phyloP scores from a whole-genome alignment of 1,284 basidiomycete species.

The Bjerkandera adusta region DNA sequence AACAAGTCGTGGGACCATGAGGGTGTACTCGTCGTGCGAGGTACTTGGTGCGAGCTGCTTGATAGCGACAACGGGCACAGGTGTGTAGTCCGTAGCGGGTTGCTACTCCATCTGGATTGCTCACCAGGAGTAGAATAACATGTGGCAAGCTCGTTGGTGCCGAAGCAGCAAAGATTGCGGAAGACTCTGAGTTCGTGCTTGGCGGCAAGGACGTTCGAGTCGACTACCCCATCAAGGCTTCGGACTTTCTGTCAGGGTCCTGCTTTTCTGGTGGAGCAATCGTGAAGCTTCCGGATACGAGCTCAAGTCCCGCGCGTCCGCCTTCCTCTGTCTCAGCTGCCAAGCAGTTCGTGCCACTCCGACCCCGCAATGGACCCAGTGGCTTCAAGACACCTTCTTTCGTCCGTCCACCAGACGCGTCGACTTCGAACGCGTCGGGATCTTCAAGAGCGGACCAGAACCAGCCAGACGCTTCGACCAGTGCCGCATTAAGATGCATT shows the following conservation, averaged over 20 bases:
- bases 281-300: slow-evolving; percentile 17
- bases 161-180: slow-evolving; percentile 39
- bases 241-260: slow-evolving; percentile 61
- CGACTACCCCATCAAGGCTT: slow-evolving; percentile 52
- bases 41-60: slow-evolving; percentile 44
- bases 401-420: slow-evolving; percentile 11
- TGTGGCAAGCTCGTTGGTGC: slow-evolving; percentile 25
- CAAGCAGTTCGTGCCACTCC: slow-evolving; percentile 47
- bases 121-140: slow-evolving; percentile 22
- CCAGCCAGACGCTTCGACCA: neutral
- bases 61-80: slow-evolving; percentile 60
- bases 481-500: neutral
- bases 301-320: slow-evolving; percentile 16
- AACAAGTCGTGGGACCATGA: slow-evolving; percentile 94
- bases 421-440: slow-evolving; percentile 9
- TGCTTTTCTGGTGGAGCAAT: slow-evolving; percentile 49
- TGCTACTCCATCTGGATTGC: slow-evolving; percentile 13
- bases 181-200: slow-evolving; percentile 57
- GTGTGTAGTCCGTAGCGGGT: slow-evolving; percentile 38
- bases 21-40: slow-evolving; percentile 58
- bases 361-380: slow-evolving; percentile 31
- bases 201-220: slow-evolving; percentile 71
- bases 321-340: slow-evolving; percentile 23
- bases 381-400: slow-evolving; percentile 25
- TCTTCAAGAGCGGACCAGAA: neutral